Conservation (phyloP, 192 early-diverging fungal species). For the Lobosporangium transversale region DNA sequence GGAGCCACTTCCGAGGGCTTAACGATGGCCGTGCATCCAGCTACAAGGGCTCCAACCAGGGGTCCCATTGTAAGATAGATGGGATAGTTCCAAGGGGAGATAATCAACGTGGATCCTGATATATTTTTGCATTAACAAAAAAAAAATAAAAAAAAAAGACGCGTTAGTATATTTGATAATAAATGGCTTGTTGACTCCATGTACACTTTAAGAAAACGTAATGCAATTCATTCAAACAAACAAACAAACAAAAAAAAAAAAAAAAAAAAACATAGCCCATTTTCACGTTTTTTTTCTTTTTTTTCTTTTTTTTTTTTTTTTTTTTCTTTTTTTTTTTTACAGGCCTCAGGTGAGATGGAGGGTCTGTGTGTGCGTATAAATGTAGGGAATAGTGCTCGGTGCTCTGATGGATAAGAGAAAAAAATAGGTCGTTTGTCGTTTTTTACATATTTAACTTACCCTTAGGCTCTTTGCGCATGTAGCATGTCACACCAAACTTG, state of each 20-base stretch:
- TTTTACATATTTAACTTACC: constrained; percentile 82
- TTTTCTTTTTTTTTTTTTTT: too few species aligned
- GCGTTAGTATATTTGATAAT: neutral
- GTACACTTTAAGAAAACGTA: constrained; percentile 1
- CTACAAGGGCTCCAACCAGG: constrained; percentile 85
- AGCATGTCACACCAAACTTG: constrained; percentile 53
- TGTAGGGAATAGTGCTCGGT: too few species aligned
- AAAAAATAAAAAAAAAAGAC: neutral
- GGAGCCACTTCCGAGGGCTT: constrained; percentile 88
- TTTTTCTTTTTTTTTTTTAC: too few species aligned
- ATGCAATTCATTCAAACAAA: neutral
- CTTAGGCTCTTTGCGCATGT: constrained; percentile 78
- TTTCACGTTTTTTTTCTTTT: too few species aligned
- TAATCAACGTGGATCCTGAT: constrained; percentile 42
- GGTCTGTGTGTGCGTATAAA: too few species aligned
- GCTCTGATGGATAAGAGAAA: too few species aligned
- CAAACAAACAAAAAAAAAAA: constrained; percentile 1
- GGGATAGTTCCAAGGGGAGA: constrained; percentile 69
- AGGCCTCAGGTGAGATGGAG: too few species aligned
- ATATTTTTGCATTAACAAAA: too few species aligned
- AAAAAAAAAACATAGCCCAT: constrained; percentile 55
- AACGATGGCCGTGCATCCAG: constrained; percentile 83
- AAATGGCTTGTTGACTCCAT: too few species aligned
- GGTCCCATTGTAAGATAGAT: constrained; percentile 76
- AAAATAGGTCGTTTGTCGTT: too few species aligned